Conservation (phyloP, 2,329 filamentous ascomycete genomes). For the Hypoxylon sp. region DNA sequence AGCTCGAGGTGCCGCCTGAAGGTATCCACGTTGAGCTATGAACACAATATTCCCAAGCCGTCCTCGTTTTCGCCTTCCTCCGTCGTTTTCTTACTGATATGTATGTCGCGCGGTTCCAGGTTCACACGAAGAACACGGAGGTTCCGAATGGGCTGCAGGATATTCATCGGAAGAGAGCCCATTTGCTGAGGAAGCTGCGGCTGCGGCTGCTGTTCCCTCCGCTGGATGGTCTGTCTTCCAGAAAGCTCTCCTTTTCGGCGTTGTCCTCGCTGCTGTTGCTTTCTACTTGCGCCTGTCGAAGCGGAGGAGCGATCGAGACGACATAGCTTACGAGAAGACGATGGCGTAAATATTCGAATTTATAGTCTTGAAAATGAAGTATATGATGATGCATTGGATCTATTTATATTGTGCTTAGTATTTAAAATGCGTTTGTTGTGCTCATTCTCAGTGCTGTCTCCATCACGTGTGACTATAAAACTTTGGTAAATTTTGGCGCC, state of each 20-base stretch:
- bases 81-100: constrained; percentile 56
- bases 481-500: constrained; percentile 24
- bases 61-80: constrained; percentile 54
- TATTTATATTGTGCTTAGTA: background rate
- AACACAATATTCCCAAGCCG: constrained; percentile 58
- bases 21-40: constrained; percentile 94
- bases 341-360: constrained; percentile 56
- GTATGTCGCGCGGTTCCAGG: constrained; percentile 51
- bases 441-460: constrained; percentile 18
- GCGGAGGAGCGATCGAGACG: constrained; percentile 53
- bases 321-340: constrained; percentile 62
- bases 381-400: constrained; percentile 25
- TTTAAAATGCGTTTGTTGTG: constrained; percentile 12
- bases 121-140: constrained; percentile 58
- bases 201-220: constrained; percentile 42
- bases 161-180: constrained; percentile 55
- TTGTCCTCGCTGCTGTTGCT: constrained; percentile 64
- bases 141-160: constrained; percentile 58
- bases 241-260: constrained; percentile 66
- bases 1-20: constrained; percentile 87
- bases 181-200: constrained; percentile 46
- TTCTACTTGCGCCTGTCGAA: constrained; percentile 62
- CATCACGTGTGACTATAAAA: constrained; percentile 44
- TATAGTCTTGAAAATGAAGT: constrained; percentile 30
- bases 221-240: constrained; percentile 62